Percentiles rank a stretch among this genome's conserved stretches.
Conservation (phyloP, 139 green algal species). For the Closterium sp. region DNA sequence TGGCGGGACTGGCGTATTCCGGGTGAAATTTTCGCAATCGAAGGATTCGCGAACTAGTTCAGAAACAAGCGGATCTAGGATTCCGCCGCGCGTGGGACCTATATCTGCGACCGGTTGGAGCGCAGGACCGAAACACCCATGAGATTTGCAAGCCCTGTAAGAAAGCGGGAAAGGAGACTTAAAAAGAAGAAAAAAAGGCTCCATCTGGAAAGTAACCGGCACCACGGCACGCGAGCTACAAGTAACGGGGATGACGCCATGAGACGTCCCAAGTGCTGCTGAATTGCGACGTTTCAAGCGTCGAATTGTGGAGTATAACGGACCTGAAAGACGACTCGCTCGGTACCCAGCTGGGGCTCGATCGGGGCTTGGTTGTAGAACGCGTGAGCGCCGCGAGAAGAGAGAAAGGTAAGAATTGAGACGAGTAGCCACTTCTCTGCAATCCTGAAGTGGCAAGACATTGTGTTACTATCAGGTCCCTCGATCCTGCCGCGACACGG, state of each 20-base stretch:
- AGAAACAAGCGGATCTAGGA: not conserved
- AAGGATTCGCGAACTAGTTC: not conserved
- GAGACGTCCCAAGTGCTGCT: not conserved
- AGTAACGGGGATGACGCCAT: not conserved
- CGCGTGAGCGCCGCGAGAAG: not conserved
- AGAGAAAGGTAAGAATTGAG: not conserved
- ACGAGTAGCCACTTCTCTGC: not conserved
- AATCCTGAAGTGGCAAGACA: not conserved
- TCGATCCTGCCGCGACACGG: not conserved
- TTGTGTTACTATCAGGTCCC: not conserved
- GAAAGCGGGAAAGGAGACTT: not conserved
- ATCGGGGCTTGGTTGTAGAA: not conserved
- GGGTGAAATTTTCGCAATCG: too few relatives aligned
- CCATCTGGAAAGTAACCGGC: too few relatives aligned
- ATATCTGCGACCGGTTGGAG: too few relatives aligned
- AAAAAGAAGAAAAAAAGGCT: not conserved
- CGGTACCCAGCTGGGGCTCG: not conserved
- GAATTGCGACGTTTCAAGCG: not conserved
- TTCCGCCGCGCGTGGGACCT: too few relatives aligned
- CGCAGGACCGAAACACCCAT: not conserved
- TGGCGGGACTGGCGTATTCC: too few relatives aligned
- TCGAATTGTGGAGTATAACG: not conserved
- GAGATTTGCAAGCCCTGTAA: not conserved
- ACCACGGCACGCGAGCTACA: not conserved
- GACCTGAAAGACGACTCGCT: slow-evolving; percentile 9